Conservation (phyloP, 495 filamentous ascomycete species). For the Chaetomium fimeti region DNA sequence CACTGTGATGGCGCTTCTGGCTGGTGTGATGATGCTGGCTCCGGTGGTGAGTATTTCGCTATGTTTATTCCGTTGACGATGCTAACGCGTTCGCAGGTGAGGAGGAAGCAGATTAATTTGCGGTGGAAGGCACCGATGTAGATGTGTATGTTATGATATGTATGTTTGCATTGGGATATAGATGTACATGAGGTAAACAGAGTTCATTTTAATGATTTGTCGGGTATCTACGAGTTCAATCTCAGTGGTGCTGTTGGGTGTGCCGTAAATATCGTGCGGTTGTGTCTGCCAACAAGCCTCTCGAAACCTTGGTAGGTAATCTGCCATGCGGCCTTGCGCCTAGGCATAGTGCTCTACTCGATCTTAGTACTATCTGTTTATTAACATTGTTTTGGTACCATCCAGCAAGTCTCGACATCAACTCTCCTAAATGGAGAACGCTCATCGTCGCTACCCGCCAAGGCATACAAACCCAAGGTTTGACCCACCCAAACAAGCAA, state of each 20-base stretch:
- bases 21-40: constrained; percentile 71
- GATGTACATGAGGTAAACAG: background rate
- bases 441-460: too few relatives aligned
- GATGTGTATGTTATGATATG: constrained; percentile 3
- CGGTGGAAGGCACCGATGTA: constrained; percentile 30
- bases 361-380: too few relatives aligned
- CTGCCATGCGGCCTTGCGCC: too few relatives aligned
- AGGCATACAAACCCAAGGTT: too few relatives aligned
- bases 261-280: too few relatives aligned
- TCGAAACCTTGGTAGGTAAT: too few relatives aligned
- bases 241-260: background rate
- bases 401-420: background rate
- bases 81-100: constrained; percentile 26
- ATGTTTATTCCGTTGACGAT: background rate
- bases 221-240: background rate
- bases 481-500: background rate
- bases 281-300: too few relatives aligned
- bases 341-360: too few relatives aligned
- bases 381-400: too few relatives aligned
- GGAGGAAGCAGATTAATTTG: constrained; percentile 33
- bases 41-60: constrained; percentile 72
- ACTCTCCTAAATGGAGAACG: too few relatives aligned
- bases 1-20: constrained; percentile 74
- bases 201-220: background rate
- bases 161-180: background rate